A percentile compares a stretch with the other conserved stretches of the same genome.
These are phyloP conservation scores for Cyclaneusma minus DNA, from an alignment of 2,329 filamentous ascomycete genomes.

Conservation along the genomic window DNA sequence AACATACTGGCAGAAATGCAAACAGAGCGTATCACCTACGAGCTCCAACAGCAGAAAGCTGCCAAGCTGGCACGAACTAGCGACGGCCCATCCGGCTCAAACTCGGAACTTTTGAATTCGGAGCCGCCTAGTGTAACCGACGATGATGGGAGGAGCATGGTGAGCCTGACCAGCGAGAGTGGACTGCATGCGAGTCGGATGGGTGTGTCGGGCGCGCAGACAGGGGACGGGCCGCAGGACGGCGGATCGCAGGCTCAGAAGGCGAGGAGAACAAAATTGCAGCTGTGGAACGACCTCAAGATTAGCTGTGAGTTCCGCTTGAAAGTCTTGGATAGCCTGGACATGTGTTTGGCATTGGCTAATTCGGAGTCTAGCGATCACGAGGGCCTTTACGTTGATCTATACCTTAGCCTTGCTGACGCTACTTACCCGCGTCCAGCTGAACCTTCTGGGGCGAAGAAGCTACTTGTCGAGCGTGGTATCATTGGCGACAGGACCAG, in stretches of 20 bases:
- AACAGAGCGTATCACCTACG: conserved; percentile 82
- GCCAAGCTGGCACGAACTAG: conserved; percentile 49
- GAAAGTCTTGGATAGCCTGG: conserved; percentile 5
- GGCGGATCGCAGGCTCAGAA: conserved; percentile 32
- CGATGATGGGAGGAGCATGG: conserved; percentile 66
- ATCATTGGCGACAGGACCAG: conserved; percentile 63
- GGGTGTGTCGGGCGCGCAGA: conserved; percentile 30
- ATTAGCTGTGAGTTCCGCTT: conserved; percentile 58
- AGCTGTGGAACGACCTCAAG: conserved; percentile 95
- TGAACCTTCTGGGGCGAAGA: conserved; percentile 87
- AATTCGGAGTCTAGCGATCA: conserved; percentile 55
- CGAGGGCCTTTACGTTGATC: conserved; percentile 76
- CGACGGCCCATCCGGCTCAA: conserved; percentile 32
- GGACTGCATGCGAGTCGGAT: conserved; percentile 74
- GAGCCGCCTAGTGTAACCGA: conserved; percentile 52
- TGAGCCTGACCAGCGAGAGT: conserved; percentile 64
- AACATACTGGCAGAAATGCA: conserved; percentile 79
- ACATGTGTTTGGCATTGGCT: conserved; percentile 6
- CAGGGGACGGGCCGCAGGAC: conserved; percentile 22
- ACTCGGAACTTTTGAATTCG: conserved; percentile 29
- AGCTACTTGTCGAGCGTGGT: conserved; percentile 96
- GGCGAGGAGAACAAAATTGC: conserved; percentile 63
- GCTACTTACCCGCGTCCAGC: conserved; percentile 84
- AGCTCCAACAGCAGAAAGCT: conserved; percentile 86
- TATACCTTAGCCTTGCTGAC: conserved; percentile 84